phyloP scores from a whole-genome alignment of 1,284 basidiomycete species.

The Irpex lacteus region DNA sequence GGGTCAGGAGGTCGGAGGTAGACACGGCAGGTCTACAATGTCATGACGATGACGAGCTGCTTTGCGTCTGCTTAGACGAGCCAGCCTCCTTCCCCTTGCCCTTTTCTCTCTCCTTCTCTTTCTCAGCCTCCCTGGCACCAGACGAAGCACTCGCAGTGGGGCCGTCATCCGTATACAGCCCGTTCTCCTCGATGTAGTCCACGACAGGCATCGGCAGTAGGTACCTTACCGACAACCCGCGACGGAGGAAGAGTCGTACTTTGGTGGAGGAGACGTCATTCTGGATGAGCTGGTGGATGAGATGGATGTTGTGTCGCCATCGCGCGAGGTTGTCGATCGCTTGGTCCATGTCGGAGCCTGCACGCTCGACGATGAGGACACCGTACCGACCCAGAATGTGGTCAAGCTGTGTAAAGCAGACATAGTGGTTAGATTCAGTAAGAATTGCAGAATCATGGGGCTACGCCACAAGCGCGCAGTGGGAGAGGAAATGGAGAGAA shows the following conservation, averaged over 20 bases:
- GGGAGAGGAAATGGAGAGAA: not conserved
- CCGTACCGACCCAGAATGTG: constrained; percentile 96
- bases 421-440: not conserved
- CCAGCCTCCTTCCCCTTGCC: constrained; percentile 17
- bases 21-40: too few relatives aligned
- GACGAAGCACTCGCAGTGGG: constrained; percentile 22
- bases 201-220: constrained; percentile 90
- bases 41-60: not conserved
- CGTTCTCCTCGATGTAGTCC: constrained; percentile 88
- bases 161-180: constrained; percentile 68
- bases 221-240: constrained; percentile 94
- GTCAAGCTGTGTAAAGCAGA: constrained; percentile 61
- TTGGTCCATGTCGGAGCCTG: constrained; percentile 89
- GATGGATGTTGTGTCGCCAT: constrained; percentile 89
- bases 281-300: constrained; percentile 95
- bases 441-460: constrained; percentile 5
- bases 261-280: constrained; percentile 98
- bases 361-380: constrained; percentile 92
- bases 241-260: constrained; percentile 85
- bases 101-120: constrained; percentile 43
- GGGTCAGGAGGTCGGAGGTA: not conserved
- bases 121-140: constrained; percentile 28
- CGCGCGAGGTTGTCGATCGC: constrained; percentile 73
- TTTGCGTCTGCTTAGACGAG: not conserved
- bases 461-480: constrained; percentile 5